phyloP scores from a whole-genome alignment of 148 eudicot genomes.

The Suaeda aralocaspica region DNA sequence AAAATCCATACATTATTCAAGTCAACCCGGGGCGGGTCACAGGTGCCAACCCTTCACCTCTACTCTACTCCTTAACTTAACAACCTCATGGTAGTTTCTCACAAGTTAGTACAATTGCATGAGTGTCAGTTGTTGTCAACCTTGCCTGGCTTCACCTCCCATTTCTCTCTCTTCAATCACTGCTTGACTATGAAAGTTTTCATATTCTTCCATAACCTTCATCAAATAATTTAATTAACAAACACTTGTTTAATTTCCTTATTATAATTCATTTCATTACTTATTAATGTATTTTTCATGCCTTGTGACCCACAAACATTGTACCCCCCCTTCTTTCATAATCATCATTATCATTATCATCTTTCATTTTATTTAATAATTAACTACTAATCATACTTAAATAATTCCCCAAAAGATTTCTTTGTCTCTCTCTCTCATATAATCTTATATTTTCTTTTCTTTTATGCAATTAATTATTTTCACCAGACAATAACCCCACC shows the following conservation, averaged over 20 bases:
- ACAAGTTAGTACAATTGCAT: neutral
- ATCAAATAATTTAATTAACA: slow-evolving; percentile 7
- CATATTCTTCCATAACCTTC: neutral
- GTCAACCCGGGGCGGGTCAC: no score
- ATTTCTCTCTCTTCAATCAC: slow-evolving; percentile 18
- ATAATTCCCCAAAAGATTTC: slow-evolving; percentile 27
- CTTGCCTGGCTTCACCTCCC: neutral
- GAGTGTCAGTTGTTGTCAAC: neutral
- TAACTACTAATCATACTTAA: neutral
- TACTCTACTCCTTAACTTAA: no score
- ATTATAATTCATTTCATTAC: neutral
- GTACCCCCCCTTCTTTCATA: neutral
- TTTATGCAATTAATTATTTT: neutral
- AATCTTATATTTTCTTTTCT: slow-evolving; percentile 6
- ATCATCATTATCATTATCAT: neutral
- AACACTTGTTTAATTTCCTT: neutral
- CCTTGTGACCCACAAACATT: neutral
- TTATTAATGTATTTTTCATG: neutral
- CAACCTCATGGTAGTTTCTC: slow-evolving; percentile 6
- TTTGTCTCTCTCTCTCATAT: slow-evolving; percentile 28
- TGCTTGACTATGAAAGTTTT: neutral
- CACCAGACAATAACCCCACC: slow-evolving; percentile 31
- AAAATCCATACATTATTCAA: no score
- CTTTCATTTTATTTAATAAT: neutral
- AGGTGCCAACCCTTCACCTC: no score